Percentiles rank a stretch among this genome's conserved stretches.
These are phyloP conservation scores for Aspergillus pseudoterreus DNA, from an alignment of 2,329 filamentous ascomycete genomes.

Conservation along the genomic window DNA sequence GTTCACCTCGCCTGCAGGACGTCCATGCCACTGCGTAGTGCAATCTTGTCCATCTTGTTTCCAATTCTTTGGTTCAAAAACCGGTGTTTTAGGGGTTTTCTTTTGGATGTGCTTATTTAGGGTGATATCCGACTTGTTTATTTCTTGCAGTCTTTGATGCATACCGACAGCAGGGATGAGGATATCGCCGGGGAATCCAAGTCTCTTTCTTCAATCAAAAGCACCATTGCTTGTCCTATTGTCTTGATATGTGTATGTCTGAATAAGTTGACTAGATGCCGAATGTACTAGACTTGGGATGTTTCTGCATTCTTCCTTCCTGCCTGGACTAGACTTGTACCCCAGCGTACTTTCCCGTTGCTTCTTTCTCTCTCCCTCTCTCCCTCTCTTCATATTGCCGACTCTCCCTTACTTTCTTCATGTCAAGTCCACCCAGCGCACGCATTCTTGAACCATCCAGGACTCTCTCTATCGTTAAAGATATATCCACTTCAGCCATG, in stretches of 20 bases:
- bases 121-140: constrained; percentile 37
- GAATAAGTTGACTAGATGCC: too few relatives aligned
- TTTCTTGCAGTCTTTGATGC: constrained; percentile 24
- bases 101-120: constrained; percentile 22
- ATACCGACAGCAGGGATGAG: constrained; percentile 28
- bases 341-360: background rate
- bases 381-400: background rate
- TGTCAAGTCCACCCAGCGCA: background rate
- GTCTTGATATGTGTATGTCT: background rate
- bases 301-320: background rate
- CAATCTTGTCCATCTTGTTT: constrained; percentile 9
- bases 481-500: constrained; percentile 11
- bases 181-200: constrained; percentile 27
- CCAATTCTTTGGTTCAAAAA: constrained; percentile 12
- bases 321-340: background rate
- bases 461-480: background rate
- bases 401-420: background rate
- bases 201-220: constrained; percentile 9
- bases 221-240: background rate
- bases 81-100: constrained; percentile 21
- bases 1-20: background rate
- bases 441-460: constrained; percentile 3
- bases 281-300: background rate
- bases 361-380: background rate
- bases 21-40: constrained; percentile 1